Evolutionary conservation across 495 filamentous ascomycete species (phyloP).

Genomic region (Neurospora sp.): DNA sequence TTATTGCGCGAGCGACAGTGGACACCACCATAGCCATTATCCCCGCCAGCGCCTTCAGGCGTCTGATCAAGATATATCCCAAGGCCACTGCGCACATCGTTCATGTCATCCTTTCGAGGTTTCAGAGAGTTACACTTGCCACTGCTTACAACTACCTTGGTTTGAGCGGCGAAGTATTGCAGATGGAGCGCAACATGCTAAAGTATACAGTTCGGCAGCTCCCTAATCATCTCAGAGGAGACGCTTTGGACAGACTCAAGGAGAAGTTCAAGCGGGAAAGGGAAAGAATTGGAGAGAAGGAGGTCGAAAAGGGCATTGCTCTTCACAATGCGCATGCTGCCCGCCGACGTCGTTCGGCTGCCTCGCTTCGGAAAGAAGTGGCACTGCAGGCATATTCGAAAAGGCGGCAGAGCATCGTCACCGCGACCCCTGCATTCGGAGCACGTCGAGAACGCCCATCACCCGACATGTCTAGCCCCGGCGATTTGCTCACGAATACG

Average conservation of each 20-base stretch:
- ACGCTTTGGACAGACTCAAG: conserved; percentile 76
- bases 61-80: conserved; percentile 88
- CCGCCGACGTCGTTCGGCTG: conserved; percentile 61
- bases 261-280: conserved; percentile 83
- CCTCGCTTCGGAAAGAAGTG: conserved; percentile 70
- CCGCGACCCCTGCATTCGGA: neutral
- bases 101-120: conserved; percentile 87
- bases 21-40: conserved; percentile 98
- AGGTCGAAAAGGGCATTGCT: conserved; percentile 87
- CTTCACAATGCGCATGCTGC: conserved; percentile 67
- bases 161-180: conserved; percentile 77
- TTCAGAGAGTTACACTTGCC: conserved; percentile 88
- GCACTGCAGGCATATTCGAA: conserved; percentile 54
- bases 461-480: conserved; percentile 47
- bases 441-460: conserved; percentile 19
- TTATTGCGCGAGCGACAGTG: conserved; percentile 90
- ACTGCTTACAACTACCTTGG: conserved; percentile 93
- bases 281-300: conserved; percentile 75
- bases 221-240: conserved; percentile 81
- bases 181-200: conserved; percentile 85
- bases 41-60: conserved; percentile 87
- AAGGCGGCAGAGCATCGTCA: conserved; percentile 17
- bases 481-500: conserved; percentile 73
- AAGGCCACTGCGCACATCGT: conserved; percentile 96
- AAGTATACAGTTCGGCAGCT: conserved; percentile 85